phyloP scores from a whole-genome alignment of 495 filamentous ascomycete species.

The Daldinia vernicosa region DNA sequence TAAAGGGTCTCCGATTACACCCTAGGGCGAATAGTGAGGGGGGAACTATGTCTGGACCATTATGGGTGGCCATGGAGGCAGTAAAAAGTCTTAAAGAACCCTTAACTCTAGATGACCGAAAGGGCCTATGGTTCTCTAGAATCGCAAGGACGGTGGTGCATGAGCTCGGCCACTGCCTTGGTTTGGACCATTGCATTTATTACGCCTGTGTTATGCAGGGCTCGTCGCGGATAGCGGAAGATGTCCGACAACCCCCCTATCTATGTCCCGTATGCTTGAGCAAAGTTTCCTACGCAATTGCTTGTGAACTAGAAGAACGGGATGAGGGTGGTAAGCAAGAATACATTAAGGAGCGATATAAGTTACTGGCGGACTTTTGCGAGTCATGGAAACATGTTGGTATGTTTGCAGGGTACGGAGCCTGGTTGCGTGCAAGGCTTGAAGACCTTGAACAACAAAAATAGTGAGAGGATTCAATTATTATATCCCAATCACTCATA shows the following conservation, averaged over 20 bases:
- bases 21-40: neutral
- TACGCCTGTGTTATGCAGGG: constrained; percentile 77
- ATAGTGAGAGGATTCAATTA: neutral
- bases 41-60: constrained; percentile 8
- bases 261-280: constrained; percentile 69
- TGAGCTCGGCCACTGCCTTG: constrained; percentile 74
- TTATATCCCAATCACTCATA: neutral
- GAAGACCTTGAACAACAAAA: constrained; percentile 3
- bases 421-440: constrained; percentile 49
- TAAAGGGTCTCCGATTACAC: constrained; percentile 9
- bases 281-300: constrained; percentile 57
- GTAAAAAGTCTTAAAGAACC: constrained; percentile 10
- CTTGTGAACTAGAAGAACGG: constrained; percentile 18
- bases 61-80: constrained; percentile 33
- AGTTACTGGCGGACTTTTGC: constrained; percentile 57
- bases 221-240: constrained; percentile 67
- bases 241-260: constrained; percentile 72
- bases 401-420: constrained; percentile 54
- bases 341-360: constrained; percentile 53
- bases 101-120: constrained; percentile 14
- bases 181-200: constrained; percentile 71
- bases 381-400: constrained; percentile 46
- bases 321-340: constrained; percentile 49
- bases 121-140: constrained; percentile 64
- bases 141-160: constrained; percentile 67